phyloP scores from a whole-genome alignment of 345 rosid species.

The Brassica napus region DNA sequence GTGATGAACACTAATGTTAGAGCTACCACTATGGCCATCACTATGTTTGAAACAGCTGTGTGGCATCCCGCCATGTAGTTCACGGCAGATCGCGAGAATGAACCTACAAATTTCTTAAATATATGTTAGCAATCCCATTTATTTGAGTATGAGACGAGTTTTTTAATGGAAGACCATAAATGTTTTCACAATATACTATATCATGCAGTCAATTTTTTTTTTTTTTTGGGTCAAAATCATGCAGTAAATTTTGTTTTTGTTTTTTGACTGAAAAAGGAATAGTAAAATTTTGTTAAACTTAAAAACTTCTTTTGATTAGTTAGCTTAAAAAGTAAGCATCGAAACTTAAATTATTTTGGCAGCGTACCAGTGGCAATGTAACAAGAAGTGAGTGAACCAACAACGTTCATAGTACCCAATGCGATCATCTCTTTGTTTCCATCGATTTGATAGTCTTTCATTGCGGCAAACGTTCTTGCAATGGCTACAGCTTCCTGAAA shows the following conservation, averaged over 20 bases:
- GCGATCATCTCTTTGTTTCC: constrained; percentile 99
- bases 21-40: constrained; percentile 71
- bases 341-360: background rate
- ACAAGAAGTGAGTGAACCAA: constrained; percentile 94
- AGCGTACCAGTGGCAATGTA: constrained; percentile 82
- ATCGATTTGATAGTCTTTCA: constrained; percentile 91
- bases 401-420: constrained; percentile 82
- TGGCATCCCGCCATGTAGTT: constrained; percentile 85
- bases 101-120: constrained; percentile 38
- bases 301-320: background rate
- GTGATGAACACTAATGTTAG: constrained; percentile 61
- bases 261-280: background rate
- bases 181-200: background rate
- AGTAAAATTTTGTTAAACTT: background rate
- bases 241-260: background rate
- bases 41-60: constrained; percentile 75
- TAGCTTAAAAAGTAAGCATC: background rate
- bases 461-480: constrained; percentile 90
- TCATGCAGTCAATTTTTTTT: too few species aligned
- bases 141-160: background rate
- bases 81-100: constrained; percentile 86
- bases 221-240: background rate
- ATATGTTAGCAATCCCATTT: background rate
- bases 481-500: constrained; percentile 83
- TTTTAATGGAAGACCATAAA: background rate